Conservation (phyloP, 2,329 filamentous ascomycete species). For the Diaporthe velutina region DNA sequence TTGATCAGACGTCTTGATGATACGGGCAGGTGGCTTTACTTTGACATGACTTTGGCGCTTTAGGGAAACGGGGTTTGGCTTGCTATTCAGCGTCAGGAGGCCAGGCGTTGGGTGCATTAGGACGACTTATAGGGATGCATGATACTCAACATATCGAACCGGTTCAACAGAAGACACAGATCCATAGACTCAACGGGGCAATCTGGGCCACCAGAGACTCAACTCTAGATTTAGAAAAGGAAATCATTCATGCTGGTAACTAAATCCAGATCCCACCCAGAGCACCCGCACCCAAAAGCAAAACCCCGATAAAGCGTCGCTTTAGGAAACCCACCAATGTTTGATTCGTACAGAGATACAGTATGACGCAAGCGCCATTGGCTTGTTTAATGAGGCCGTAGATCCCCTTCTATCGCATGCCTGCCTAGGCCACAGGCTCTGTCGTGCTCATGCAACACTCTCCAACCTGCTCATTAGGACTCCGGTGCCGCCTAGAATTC, state of each 20-base stretch:
- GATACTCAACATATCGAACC: constrained; percentile 46
- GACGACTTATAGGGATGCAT: constrained; percentile 35
- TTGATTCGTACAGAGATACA: constrained; percentile 33
- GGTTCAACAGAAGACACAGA: constrained; percentile 40
- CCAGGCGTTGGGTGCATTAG: constrained; percentile 32
- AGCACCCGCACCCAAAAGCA: constrained; percentile 21
- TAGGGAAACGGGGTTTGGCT: neutral
- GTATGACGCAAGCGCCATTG: constrained; percentile 4
- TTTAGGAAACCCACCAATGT: constrained; percentile 23
- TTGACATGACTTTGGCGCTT: neutral
- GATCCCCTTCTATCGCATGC: constrained; percentile 7
- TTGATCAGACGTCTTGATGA: constrained; percentile 38
- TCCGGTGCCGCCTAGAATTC: constrained; percentile 77
- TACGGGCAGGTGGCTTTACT: constrained; percentile 14
- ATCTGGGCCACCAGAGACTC: constrained; percentile 28
- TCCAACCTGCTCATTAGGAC: constrained; percentile 25
- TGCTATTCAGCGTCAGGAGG: neutral
- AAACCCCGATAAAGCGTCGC: constrained; percentile 23
- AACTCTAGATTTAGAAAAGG: constrained; percentile 25
- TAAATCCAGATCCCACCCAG: constrained; percentile 19
- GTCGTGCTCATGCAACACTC: constrained; percentile 5
- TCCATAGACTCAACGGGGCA: constrained; percentile 43
- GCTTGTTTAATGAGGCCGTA: constrained; percentile 2
- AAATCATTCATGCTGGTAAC: constrained; percentile 31
- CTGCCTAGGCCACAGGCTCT: constrained; percentile 4